phyloP scores from a whole-genome alignment of 805 yeast genomes.

The Metschnikowia aberdeeniae region DNA sequence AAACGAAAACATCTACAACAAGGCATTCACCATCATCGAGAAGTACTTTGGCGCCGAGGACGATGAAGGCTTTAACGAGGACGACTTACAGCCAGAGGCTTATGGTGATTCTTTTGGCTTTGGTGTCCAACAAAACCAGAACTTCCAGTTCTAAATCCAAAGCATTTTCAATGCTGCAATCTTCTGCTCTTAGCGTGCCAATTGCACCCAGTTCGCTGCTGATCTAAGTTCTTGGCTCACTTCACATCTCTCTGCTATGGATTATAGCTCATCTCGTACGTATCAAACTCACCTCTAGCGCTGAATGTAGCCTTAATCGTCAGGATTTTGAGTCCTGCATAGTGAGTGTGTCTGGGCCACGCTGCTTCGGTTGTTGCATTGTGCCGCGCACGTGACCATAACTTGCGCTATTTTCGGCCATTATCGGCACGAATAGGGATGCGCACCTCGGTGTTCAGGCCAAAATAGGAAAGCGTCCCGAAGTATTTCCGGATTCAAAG shows the following conservation, averaged over 20 bases:
- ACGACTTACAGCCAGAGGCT: constrained; percentile 68
- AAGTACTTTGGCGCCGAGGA: constrained; percentile 88
- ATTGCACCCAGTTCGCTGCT: background rate
- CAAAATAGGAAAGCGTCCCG: background rate
- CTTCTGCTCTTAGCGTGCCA: background rate
- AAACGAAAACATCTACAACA: constrained; percentile 87
- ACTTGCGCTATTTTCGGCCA: constrained; percentile 3
- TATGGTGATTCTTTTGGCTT: constrained; percentile 86
- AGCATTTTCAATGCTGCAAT: background rate
- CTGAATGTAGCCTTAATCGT: background rate
- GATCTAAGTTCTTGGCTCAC: background rate
- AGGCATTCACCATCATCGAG: constrained; percentile 86
- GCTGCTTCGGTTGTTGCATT: background rate
- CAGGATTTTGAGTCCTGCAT: no score
- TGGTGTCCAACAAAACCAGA: constrained; percentile 64
- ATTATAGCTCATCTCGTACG: background rate
- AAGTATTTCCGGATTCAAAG: background rate
- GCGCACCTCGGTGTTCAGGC: background rate
- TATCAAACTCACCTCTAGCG: background rate
- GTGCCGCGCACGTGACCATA: background rate
- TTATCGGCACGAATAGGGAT: background rate
- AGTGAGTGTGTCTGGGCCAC: no score
- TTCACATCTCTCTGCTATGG: background rate
- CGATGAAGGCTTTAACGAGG: constrained; percentile 60
- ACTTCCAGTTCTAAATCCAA: constrained; percentile 29